Conservation (phyloP, 78 protist species). For the Dictyostelium purpureum region DNA sequence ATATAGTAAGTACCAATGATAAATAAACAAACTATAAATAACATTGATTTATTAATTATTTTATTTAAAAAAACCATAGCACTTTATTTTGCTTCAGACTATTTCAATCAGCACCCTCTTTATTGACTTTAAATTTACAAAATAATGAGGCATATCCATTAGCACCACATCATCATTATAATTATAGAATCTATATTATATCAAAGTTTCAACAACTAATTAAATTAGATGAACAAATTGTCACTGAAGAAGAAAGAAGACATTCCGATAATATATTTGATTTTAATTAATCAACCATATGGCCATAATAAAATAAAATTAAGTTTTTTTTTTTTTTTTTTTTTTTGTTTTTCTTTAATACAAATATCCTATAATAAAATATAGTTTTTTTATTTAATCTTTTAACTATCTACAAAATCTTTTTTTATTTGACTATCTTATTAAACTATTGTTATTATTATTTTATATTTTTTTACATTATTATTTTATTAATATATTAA, state of each 20-base stretch:
- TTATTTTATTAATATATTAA: too few species aligned
- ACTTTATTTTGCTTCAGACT: constrained; percentile 32
- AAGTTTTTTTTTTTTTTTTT: neutral
- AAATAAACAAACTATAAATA: neutral
- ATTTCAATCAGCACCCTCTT: constrained; percentile 29
- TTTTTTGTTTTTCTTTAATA: too few species aligned
- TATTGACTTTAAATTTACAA: constrained; percentile 3
- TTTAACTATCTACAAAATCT: too few species aligned
- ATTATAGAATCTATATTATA: constrained; percentile 65
- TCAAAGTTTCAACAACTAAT: constrained; percentile 57
- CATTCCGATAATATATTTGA: constrained; percentile 65
- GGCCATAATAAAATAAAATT: neutral
- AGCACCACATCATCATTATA: constrained; percentile 72
- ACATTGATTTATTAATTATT: neutral
- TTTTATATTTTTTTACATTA: neutral
- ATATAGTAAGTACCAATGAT: neutral
- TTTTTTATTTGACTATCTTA: too few species aligned
- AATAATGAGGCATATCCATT: constrained; percentile 73
- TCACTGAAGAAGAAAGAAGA: constrained; percentile 50
- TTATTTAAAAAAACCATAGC: too few species aligned
- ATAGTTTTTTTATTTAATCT: neutral
- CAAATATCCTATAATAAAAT: too few species aligned
- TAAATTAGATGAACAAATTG: constrained; percentile 41
- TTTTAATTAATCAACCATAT: too few species aligned
- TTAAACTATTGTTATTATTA: neutral